Evolutionary conservation across 2,329 filamentous ascomycete genomes (phyloP).

Genomic region (Trichoderma asperellum): DNA sequence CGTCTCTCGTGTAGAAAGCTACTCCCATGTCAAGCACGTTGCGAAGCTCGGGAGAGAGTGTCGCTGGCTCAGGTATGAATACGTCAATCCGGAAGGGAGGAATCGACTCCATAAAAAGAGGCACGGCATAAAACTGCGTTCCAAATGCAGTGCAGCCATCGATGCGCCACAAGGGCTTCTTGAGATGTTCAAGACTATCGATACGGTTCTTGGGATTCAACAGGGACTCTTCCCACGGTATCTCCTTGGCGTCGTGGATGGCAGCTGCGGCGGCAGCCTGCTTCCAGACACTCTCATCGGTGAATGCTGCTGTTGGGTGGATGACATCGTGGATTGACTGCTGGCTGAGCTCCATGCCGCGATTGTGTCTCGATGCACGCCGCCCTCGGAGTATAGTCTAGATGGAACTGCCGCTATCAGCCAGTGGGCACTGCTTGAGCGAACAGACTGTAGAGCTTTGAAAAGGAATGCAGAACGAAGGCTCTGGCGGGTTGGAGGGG

Average conservation of each 20-base stretch:
- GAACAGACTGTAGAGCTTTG: not conserved
- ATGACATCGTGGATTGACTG: conserved; percentile 58
- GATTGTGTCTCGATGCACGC: conserved; percentile 26
- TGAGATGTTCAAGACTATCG: conserved; percentile 55
- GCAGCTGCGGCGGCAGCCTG: not conserved
- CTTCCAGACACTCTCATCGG: conserved; percentile 26
- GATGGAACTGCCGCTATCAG: conserved; percentile 18
- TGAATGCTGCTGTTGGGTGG: conserved; percentile 61
- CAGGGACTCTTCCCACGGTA: conserved; percentile 52
- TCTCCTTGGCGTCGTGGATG: conserved; percentile 5
- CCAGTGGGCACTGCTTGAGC: not conserved
- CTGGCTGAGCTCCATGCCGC: conserved; percentile 57
- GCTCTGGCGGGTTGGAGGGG: not conserved
- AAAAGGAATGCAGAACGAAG: not conserved
- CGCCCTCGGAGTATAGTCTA: not conserved
- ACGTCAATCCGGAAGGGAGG: conserved; percentile 61
- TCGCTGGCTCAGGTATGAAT: conserved; percentile 57
- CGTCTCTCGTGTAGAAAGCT: conserved; percentile 61
- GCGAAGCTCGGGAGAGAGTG: conserved; percentile 48
- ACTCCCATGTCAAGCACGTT: conserved; percentile 52
- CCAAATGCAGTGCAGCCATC: conserved; percentile 62
- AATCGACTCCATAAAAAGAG: conserved; percentile 52
- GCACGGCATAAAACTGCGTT: conserved; percentile 61
- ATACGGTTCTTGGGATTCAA: conserved; percentile 66
- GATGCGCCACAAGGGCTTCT: conserved; percentile 57